Evolutionary conservation across 2,329 filamentous ascomycete genomes (phyloP).

Genomic region (Macroventuria anomochaeta): DNA sequence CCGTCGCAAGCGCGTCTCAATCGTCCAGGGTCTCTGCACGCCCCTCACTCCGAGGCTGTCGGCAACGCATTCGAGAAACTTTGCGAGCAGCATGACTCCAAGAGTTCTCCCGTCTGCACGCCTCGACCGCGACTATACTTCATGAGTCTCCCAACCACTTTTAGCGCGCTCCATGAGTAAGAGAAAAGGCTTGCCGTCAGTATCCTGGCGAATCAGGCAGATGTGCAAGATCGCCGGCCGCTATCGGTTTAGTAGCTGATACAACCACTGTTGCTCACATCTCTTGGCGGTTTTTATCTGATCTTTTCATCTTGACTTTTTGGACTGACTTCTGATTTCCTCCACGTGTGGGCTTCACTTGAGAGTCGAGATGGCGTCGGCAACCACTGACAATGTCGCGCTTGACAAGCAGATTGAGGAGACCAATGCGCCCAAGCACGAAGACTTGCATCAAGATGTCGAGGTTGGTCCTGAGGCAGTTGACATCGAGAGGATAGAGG

Average conservation of each 20-base stretch:
- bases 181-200: background rate
- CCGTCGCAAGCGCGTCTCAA: conserved; percentile 8
- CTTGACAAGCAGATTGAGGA: conserved; percentile 30
- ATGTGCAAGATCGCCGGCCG: conserved; percentile 14
- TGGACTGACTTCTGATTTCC: background rate
- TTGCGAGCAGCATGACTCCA: conserved; percentile 7
- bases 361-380: conserved; percentile 29
- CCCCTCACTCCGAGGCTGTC: conserved; percentile 8
- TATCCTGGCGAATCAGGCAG: conserved; percentile 21
- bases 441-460: conserved; percentile 40
- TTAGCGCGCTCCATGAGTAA: conserved; percentile 3
- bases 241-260: conserved; percentile 29
- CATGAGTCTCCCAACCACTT: conserved; percentile 8
- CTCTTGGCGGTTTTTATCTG: conserved; percentile 14
- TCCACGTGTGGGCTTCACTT: background rate
- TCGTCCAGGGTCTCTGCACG: conserved; percentile 1
- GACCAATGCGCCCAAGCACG: conserved; percentile 27
- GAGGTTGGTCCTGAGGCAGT: conserved; percentile 41
- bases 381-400: conserved; percentile 19
- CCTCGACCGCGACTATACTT: conserved; percentile 1
- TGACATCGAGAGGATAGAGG: conserved; percentile 47
- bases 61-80: background rate
- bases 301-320: conserved; percentile 15
- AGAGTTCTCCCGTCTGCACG: background rate
- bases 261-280: conserved; percentile 14